These are phyloP conservation scores for Coemansia sp. DNA, from an alignment of 192 early-diverging fungal genomes.

Conservation along the genomic window DNA sequence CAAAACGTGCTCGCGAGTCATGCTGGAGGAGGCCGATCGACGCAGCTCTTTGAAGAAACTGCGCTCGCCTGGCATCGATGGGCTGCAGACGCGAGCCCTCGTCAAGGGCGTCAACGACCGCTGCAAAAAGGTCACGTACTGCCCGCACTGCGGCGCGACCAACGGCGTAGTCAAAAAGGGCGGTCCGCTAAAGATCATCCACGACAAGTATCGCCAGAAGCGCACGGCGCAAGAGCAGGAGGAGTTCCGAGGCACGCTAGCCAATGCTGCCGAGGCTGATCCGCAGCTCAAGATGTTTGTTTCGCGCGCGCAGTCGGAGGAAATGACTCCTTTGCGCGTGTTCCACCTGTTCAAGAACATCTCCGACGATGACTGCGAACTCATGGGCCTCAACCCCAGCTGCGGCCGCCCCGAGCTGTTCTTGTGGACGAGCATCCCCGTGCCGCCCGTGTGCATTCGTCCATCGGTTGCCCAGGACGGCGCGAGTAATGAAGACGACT, in stretches of 20 bases:
- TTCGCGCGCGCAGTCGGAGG: slow-evolving; percentile 81
- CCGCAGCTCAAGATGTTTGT: slow-evolving; percentile 80
- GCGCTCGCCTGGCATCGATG: slow-evolving; percentile 80
- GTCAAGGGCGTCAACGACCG: slow-evolving; percentile 81
- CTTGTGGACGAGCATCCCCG: slow-evolving; percentile 93
- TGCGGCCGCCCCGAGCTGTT: slow-evolving; percentile 90
- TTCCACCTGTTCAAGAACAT: slow-evolving; percentile 86
- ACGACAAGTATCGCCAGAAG: slow-evolving; percentile 92
- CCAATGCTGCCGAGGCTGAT: slow-evolving; percentile 68
- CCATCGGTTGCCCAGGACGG: slow-evolving; percentile 95
- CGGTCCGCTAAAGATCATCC: slow-evolving; percentile 91
- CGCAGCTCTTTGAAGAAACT: slow-evolving; percentile 71
- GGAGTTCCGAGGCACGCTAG: slow-evolving; percentile 75
- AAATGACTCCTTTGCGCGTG: slow-evolving; percentile 91
- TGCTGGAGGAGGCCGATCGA: slow-evolving; percentile 81
- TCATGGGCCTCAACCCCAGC: slow-evolving; percentile 88
- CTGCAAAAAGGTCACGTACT: slow-evolving; percentile 88
- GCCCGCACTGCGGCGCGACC: slow-evolving; percentile 77
- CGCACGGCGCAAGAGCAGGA: slow-evolving; percentile 76
- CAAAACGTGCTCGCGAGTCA: slow-evolving; percentile 90
- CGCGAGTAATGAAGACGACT: slow-evolving; percentile 95
- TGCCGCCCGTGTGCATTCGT: slow-evolving; percentile 95
- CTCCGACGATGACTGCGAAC: slow-evolving; percentile 91
- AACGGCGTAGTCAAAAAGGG: slow-evolving; percentile 97
- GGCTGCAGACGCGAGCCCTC: slow-evolving; percentile 72